phyloP scores from a whole-genome alignment of 1,284 basidiomycete species.

The Malassezia japonica region DNA sequence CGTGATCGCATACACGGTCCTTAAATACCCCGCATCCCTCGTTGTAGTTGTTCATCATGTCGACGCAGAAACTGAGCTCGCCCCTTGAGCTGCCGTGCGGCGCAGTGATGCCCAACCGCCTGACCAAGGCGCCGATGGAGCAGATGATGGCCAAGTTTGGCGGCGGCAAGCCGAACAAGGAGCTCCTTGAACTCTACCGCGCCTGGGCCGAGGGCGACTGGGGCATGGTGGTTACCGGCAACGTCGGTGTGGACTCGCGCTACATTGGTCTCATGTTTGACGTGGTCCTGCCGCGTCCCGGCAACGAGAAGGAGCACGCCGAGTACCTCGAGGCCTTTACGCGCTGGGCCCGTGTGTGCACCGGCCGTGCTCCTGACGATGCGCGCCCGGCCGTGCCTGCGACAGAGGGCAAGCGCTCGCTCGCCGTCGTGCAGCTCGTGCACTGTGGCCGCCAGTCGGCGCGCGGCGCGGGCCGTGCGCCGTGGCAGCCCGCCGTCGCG shows the following conservation, averaged over 20 bases:
- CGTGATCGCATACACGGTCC: no score
- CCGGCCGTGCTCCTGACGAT: constrained; percentile 21
- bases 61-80: background rate
- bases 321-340: constrained; percentile 35
- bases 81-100: constrained; percentile 57
- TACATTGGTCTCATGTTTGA: constrained; percentile 77
- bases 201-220: constrained; percentile 68
- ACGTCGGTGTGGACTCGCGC: constrained; percentile 63
- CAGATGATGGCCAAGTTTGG: constrained; percentile 35
- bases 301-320: constrained; percentile 28
- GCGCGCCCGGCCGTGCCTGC: constrained; percentile 40
- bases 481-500: constrained; percentile 59
- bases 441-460: constrained; percentile 79
- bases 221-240: constrained; percentile 82
- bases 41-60: no score
- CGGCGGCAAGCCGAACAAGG: constrained; percentile 31
- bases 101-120: constrained; percentile 50
- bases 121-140: constrained; percentile 52
- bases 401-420: constrained; percentile 23
- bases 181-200: constrained; percentile 62
- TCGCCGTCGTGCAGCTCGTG: constrained; percentile 64
- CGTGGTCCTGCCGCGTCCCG: constrained; percentile 56
- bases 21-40: no score
- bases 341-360: constrained; percentile 28
- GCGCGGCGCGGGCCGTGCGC: constrained; percentile 59